Evolutionary conservation across 768 basidiomycete species (phyloP).

Genomic region (Psilocybe subaeruginosa): DNA sequence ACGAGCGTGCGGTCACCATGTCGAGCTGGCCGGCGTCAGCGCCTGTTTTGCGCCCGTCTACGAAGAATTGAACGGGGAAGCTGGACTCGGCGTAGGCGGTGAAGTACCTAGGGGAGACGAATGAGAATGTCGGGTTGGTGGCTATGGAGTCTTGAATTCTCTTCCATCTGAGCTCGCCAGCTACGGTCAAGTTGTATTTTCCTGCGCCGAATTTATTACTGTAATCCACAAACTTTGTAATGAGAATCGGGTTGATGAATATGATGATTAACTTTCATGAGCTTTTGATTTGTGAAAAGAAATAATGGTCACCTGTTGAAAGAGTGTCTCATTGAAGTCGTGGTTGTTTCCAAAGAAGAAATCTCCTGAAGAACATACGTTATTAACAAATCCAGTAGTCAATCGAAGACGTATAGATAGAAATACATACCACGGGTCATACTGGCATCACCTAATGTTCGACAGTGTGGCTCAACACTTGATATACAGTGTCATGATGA

Average conservation of each 20-base stretch:
- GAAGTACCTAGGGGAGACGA: constrained; percentile 26
- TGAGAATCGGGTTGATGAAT: neutral
- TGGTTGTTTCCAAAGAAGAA: constrained; percentile 27
- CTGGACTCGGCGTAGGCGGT: constrained; percentile 26
- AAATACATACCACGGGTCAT: constrained; percentile 21
- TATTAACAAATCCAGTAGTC: too few species aligned
- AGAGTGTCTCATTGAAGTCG: constrained; percentile 28
- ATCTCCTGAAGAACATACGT: constrained; percentile 13
- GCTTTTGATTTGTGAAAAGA: neutral
- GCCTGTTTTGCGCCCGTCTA: constrained; percentile 25
- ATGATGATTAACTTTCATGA: too few species aligned
- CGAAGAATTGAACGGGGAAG: constrained; percentile 26
- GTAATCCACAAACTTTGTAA: constrained; percentile 19
- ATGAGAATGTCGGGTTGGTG: constrained; percentile 26
- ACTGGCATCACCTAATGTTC: constrained; percentile 14
- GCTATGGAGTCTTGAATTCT: constrained; percentile 29
- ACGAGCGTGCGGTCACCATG: constrained; percentile 23
- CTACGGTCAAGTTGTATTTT: constrained; percentile 27
- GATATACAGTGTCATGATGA: too few species aligned
- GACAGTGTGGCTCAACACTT: neutral
- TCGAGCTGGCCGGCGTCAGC: constrained; percentile 18
- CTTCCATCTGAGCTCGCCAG: constrained; percentile 24
- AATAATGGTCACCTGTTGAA: constrained; percentile 18
- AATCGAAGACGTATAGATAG: too few species aligned
- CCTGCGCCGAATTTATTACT: constrained; percentile 28